Conservation (phyloP, 768 basidiomycete genomes). For the Pleurotus salmoneostramineus region DNA sequence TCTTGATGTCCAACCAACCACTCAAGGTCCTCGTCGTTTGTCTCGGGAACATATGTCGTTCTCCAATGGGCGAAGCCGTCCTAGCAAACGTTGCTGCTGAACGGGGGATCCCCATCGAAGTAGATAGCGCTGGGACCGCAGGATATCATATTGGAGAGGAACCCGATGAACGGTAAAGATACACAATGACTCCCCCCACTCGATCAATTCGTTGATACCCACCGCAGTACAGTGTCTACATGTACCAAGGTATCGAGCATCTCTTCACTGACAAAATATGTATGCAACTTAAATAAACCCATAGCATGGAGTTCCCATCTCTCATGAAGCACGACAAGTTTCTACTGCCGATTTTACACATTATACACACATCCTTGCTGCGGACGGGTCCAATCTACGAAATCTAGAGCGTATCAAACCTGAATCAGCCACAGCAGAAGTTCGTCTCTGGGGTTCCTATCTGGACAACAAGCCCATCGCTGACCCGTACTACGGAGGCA, state of each 20-base stretch:
- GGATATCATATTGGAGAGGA: conserved; percentile 82
- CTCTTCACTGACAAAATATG: background rate
- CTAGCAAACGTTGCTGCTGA: conserved; percentile 63
- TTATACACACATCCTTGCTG: conserved; percentile 85
- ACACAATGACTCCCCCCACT: conserved; percentile 1
- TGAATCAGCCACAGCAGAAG: conserved; percentile 50
- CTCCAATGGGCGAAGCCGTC: conserved; percentile 91
- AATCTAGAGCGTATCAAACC: conserved; percentile 52
- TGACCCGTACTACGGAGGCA: conserved; percentile 83
- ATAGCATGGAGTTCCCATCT: conserved; percentile 74
- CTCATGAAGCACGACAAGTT: conserved; percentile 68
- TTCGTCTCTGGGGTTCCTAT: conserved; percentile 81
- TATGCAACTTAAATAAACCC: background rate
- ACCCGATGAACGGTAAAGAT: conserved; percentile 71
- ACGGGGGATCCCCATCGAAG: conserved; percentile 60
- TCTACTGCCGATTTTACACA: conserved; percentile 57
- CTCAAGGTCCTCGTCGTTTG: conserved; percentile 73
- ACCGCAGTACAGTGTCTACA: conserved; percentile 51
- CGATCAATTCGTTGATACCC: background rate
- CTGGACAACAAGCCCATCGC: conserved; percentile 65
- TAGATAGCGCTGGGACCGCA: conserved; percentile 85
- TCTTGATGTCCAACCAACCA: conserved; percentile 14
- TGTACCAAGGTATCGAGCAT: conserved; percentile 58
- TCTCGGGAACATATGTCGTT: conserved; percentile 80
- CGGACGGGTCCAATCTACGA: conserved; percentile 74